Base-by-base conservation (phyloP, 768 basidiomycete species). In the Mycena filopes region DNA sequence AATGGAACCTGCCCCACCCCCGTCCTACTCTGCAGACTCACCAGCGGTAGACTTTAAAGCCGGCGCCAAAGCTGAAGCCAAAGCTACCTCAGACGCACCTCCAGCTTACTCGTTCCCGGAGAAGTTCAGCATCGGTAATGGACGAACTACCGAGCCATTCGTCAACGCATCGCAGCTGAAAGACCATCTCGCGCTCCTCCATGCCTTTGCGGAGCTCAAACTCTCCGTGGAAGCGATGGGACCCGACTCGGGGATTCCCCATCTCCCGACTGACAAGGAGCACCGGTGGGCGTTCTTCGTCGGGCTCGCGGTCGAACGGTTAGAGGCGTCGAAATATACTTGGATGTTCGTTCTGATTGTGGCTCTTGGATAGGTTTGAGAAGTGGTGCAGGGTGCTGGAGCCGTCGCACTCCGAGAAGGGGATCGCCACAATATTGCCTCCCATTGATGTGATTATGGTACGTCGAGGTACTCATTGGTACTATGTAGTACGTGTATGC, bases 51-150 rank as follows among this genome's bases (percentile, higher is more conserved):
- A 54, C 26, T 33, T 49, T 20, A 28, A 47, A 0, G 23, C 60
- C 23, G 43, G 42, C 5, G 29, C 42, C 7, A n/a, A n/a, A n/a
- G n/a, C n/a, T n/a, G n/a, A n/a, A n/a, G n/a, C n/a, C n/a, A n/a
- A n/a, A n/a, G n/a, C n/a, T n/a, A n/a, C n/a, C n/a, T 3, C 15
- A 16, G 49, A 57, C 23, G 53, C 69, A 21, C 73, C 74, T 10
- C 77, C 78, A 2, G 63, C 47, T 1, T 81, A 81, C 54, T 72
- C 73, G 7, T 71, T 70, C 29, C 78, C 79, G 6, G 70, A 73
- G 1, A 62, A 66, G 16, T 80, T 78, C 61, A 68, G 36, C 6
- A 74, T 81, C 42, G 79, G 80, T 0, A 45, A 33, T 18, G 33
- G 50, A 11, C 50, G 65, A 25, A 76, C 77, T 0, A 45, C 63